A percentile compares a stretch with the other conserved stretches of the same genome.
phyloP scores from a whole-genome alignment of 2,329 filamentous ascomycete genomes.

The Didymella sp. region DNA sequence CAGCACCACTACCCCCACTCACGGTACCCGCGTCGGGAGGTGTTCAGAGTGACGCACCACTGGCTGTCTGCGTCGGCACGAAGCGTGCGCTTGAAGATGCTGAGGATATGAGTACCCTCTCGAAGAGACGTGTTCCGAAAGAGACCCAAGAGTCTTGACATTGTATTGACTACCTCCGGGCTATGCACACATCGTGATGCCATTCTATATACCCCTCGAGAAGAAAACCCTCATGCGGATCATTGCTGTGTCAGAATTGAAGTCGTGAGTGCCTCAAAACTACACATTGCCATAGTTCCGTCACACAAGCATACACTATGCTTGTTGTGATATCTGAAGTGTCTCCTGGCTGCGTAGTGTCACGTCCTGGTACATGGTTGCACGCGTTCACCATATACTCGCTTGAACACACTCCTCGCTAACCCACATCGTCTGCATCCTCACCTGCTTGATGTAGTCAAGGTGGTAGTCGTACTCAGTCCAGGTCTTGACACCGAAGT shows the following conservation, averaged over 20 bases:
- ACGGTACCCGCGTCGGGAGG: background rate
- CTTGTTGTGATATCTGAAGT: background rate
- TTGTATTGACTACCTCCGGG: background rate
- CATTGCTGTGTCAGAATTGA: background rate
- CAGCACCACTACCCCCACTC: too few species aligned
- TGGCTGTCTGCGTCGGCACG: background rate
- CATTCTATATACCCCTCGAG: background rate
- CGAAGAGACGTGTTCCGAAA: too few species aligned
- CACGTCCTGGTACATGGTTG: background rate
- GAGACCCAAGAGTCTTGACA: too few species aligned
- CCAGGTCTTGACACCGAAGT: constrained; percentile 35
- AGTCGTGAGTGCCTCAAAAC: background rate
- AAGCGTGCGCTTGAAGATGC: background rate
- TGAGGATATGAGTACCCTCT: too few species aligned
- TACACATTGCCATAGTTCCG: background rate
- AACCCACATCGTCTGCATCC: constrained; percentile 32
- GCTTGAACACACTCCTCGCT: constrained; percentile 28
- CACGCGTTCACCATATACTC: background rate
- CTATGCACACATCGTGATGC: background rate
- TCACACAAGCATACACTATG: too few species aligned
- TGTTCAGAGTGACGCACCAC: background rate
- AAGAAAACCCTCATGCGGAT: too few species aligned
- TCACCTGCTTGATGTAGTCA: constrained; percentile 30
- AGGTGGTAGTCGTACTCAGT: constrained; percentile 38
- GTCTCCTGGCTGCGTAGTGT: background rate